Percentiles rank a stretch among this genome's conserved stretches.
Conservation (phyloP, 352 stramenopile genomes). For the Globisporangium cylindrosporum region DNA sequence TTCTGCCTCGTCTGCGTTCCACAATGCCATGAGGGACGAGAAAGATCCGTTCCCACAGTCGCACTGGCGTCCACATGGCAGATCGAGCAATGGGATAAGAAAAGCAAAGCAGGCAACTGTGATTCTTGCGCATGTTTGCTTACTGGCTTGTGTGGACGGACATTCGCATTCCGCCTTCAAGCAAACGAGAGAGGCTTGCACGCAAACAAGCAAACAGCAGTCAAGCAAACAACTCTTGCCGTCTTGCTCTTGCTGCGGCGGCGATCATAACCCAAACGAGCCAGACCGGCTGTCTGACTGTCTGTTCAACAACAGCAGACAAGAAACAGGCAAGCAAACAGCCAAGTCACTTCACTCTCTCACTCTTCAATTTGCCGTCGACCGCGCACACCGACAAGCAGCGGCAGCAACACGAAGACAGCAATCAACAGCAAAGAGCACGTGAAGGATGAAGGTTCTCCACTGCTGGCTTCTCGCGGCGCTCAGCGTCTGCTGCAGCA, state of each 20-base stretch:
- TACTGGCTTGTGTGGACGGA: too few species aligned
- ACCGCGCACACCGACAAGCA: slow-evolving; percentile 4
- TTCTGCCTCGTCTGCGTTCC: neutral
- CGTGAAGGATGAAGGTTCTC: slow-evolving; percentile 15
- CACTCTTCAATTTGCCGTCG: slow-evolving; percentile 22
- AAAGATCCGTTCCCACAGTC: slow-evolving; percentile 2
- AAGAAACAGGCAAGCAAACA: neutral
- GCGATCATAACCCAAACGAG: too few species aligned
- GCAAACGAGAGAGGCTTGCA: neutral
- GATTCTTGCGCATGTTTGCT: neutral
- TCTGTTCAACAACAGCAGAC: neutral
- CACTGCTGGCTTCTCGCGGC: slow-evolving; percentile 18
- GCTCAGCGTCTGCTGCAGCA: slow-evolving; percentile 5
- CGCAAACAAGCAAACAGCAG: neutral
- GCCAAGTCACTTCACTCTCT: neutral
- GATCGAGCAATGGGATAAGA: neutral
- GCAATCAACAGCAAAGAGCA: neutral
- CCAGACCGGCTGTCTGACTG: neutral
- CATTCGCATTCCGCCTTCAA: too few species aligned
- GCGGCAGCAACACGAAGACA: neutral
- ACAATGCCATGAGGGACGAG: neutral
- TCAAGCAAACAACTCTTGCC: neutral
- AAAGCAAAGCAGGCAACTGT: neutral
- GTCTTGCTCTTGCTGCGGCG: neutral
- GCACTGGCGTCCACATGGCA: neutral